A percentile compares a stretch with the other conserved stretches of the same genome.
Evolutionary conservation across 352 stramenopile genomes (phyloP).

Genomic region (Globisporangium perplexum): DNA sequence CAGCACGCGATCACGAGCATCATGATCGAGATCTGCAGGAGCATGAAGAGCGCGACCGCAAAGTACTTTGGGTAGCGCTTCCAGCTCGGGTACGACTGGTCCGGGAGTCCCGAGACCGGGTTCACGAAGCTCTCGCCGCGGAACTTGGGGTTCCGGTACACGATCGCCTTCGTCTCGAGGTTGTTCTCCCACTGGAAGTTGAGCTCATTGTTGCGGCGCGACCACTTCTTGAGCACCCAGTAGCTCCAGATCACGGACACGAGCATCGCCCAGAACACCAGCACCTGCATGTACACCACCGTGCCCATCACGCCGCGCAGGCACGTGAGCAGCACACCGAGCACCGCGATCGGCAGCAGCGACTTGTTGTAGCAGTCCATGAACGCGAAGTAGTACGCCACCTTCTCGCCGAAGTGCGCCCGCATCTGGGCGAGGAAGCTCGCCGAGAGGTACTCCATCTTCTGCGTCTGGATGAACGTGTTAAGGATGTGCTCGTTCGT

Average conservation of each 20-base stretch:
- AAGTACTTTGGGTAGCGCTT: constrained; percentile 73
- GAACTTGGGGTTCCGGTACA: constrained; percentile 76
- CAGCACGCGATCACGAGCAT: constrained; percentile 80
- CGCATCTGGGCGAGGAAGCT: constrained; percentile 56
- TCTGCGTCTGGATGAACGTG: constrained; percentile 63
- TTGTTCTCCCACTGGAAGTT: constrained; percentile 73
- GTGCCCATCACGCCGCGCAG: constrained; percentile 57
- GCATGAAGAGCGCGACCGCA: constrained; percentile 57
- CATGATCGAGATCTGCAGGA: constrained; percentile 82
- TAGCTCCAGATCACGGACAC: constrained; percentile 83
- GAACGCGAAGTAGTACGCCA: constrained; percentile 85
- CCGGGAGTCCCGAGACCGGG: constrained; percentile 50
- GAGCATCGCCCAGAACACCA: constrained; percentile 63
- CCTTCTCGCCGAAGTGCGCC: constrained; percentile 80
- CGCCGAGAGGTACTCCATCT: constrained; percentile 58
- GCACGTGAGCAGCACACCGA: constrained; percentile 65
- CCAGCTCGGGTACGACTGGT: constrained; percentile 70
- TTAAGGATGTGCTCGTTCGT: constrained; percentile 71
- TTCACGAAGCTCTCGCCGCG: constrained; percentile 48
- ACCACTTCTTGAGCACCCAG: constrained; percentile 76
- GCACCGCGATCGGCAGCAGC: constrained; percentile 64
- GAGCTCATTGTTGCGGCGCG: constrained; percentile 65
- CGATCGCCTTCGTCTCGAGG: constrained; percentile 52
- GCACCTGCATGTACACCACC: constrained; percentile 77
- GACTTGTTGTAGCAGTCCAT: constrained; percentile 87